These are phyloP conservation scores for Coemansia sp. DNA, from an alignment of 192 early-diverging fungal species.

Conservation along the genomic window DNA sequence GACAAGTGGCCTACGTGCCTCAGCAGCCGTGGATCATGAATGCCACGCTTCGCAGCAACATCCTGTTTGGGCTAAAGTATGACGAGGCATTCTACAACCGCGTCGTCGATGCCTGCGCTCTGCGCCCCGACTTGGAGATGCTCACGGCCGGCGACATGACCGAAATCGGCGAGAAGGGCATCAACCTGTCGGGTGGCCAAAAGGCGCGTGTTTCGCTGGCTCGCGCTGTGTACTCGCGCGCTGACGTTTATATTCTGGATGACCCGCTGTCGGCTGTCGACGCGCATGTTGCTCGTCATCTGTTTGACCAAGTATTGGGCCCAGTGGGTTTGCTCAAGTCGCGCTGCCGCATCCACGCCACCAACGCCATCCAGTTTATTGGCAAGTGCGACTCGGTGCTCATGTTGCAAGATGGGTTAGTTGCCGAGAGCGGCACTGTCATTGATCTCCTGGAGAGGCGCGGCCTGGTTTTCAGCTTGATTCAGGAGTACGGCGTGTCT, in stretches of 20 bases:
- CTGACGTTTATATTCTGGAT: constrained; percentile 85
- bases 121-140: constrained; percentile 82
- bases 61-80: constrained; percentile 81
- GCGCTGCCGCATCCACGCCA: constrained; percentile 80
- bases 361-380: constrained; percentile 79
- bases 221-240: constrained; percentile 85
- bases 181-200: constrained; percentile 92
- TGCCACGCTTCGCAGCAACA: constrained; percentile 86
- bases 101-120: constrained; percentile 77
- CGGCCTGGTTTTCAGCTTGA: constrained; percentile 63
- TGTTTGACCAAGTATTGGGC: constrained; percentile 89
- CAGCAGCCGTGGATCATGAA: constrained; percentile 95
- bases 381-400: constrained; percentile 64
- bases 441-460: constrained; percentile 62
- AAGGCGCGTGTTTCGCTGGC: constrained; percentile 63
- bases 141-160: constrained; percentile 87
- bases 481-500: constrained; percentile 68
- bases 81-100: constrained; percentile 75
- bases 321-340: constrained; percentile 76
- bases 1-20: constrained; percentile 60
- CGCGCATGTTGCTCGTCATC: constrained; percentile 72
- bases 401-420: constrained; percentile 70
- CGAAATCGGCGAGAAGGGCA: constrained; percentile 90
- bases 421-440: constrained; percentile 69
- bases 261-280: constrained; percentile 63